Percentiles rank a stretch among this genome's conserved stretches.
Evolutionary conservation across 164 flowering plant species (phyloP).

Genomic region (Sextonia rubra): DNA sequence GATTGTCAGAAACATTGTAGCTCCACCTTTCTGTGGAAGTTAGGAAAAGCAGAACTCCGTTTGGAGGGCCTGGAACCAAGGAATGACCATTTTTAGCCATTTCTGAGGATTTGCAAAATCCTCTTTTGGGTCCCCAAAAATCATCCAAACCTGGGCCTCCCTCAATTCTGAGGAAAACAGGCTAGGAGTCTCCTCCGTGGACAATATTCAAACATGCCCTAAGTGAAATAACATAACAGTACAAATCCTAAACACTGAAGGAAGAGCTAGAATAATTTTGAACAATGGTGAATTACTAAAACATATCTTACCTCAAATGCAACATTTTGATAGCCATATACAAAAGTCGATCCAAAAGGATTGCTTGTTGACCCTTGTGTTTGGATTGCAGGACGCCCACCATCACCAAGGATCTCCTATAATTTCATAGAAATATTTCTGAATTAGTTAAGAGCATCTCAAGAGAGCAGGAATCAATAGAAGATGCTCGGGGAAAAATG

Average conservation of each 20-base stretch:
- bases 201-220: too few relatives aligned
- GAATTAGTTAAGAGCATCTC: neutral
- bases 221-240: neutral
- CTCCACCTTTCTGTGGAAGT: too few relatives aligned
- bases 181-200: too few relatives aligned
- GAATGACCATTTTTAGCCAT: too few relatives aligned
- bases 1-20: too few relatives aligned
- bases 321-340: conserved; percentile 89
- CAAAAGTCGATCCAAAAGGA: conserved; percentile 95
- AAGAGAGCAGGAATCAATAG: neutral
- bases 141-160: too few relatives aligned
- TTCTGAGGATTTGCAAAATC: too few relatives aligned
- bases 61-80: too few relatives aligned
- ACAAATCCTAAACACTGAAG: neutral
- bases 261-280: neutral
- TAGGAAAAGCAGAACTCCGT: too few relatives aligned
- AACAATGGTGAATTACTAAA: neutral
- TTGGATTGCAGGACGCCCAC: conserved; percentile 93
- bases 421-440: neutral
- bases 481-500: neutral
- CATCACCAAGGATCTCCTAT: conserved; percentile 92
- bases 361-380: conserved; percentile 92
- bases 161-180: too few relatives aligned
- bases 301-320: conserved; percentile 79
- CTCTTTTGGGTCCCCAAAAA: too few relatives aligned